Evolutionary conservation across 2,329 filamentous ascomycete species (phyloP), one percentile per base, ranked within the genome.

Genomic region (Alternaria metachromatica): DNA sequence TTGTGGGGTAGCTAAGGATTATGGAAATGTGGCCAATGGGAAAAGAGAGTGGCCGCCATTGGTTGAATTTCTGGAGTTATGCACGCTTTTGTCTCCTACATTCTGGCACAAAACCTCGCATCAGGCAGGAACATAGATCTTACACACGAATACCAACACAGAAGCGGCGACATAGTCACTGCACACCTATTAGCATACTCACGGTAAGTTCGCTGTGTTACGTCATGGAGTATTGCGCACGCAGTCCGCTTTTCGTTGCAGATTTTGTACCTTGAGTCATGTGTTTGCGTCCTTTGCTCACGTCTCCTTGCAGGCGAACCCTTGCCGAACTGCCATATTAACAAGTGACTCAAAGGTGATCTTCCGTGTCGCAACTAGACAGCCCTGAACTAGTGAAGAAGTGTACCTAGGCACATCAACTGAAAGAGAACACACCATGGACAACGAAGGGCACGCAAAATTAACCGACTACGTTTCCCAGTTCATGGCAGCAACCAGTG

Each of bases 321-420:
- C 66, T 70, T 69, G 67, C 66, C 63, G 58, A 62, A 51, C 43
- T 62, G 60, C 64, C 65, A 72, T 69, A 69, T 72, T 67, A 65
- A 64, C 57, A 7, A 59, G 60, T 69, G 69, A 68, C 66, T 72
- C 63, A 71, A 58, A 46, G 43, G 18, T 51, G 33, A 30, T 51
- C 49, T 51, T 23, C 18, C 33, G 49, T 18, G 49, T 41, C 30
- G 20, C 49, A 28, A 30, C 49, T 18, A 41, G 20, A 13, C 49
- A 23, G 23, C 6, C 20, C 1, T 6, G 4, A 53, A 30, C 18
- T 53, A 53, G 49, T 13, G 2, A 25, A 6, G 20, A 37, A 37
- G 49, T 9, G 13, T 53, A 53, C 37, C 2, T 11, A 6, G 37
- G n/a, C 1, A 41, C 37, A 41, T 43, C 33, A 26, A 18, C 33